These are phyloP conservation scores for Syncephalis fuscata DNA, from an alignment of 371 early-diverging fungal species.

Conservation along the genomic window DNA sequence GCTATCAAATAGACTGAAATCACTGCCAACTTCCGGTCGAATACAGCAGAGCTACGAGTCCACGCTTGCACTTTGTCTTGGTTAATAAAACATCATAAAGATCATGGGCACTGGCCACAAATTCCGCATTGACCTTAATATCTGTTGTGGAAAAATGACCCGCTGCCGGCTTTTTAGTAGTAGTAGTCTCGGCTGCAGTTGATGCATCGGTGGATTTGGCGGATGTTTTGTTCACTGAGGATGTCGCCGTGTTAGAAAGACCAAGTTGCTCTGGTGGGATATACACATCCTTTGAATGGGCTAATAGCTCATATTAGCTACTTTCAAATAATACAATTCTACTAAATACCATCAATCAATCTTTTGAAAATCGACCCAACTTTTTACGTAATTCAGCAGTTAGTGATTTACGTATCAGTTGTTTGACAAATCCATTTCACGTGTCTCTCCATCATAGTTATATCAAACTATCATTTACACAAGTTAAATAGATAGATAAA, in stretches of 20 bases:
- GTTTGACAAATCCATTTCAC: conserved; percentile 41
- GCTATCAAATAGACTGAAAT: conserved; percentile 68
- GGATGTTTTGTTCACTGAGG: conserved; percentile 4
- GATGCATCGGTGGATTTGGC: conserved; percentile 1
- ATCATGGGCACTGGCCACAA: conserved; percentile 70
- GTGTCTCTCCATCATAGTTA: conserved; percentile 42
- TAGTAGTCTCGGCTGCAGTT: conserved; percentile 4
- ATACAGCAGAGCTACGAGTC: conserved; percentile 57
- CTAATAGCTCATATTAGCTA: no score
- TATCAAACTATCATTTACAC: conserved; percentile 38
- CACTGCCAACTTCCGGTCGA: conserved; percentile 29
- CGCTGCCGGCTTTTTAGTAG: conserved; percentile 18
- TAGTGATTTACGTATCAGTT: conserved; percentile 50
- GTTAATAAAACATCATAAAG: conserved; percentile 66
- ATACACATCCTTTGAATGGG: conserved; percentile 79
- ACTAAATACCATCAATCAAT: conserved; percentile 44
- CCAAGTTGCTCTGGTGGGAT: conserved; percentile 35
- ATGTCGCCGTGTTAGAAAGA: conserved; percentile 8
- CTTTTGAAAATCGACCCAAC: conserved; percentile 44
- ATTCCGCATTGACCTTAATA: conserved; percentile 51
- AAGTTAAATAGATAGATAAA: not conserved
- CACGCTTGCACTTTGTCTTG: conserved; percentile 53
- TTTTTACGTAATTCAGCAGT: conserved; percentile 38
- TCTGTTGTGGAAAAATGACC: conserved; percentile 24
- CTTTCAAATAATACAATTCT: no score